Percentiles rank a stretch among this genome's conserved stretches.
phyloP scores from a whole-genome alignment of 2,329 filamentous ascomycete species.

The Aureobasidium sp. region DNA sequence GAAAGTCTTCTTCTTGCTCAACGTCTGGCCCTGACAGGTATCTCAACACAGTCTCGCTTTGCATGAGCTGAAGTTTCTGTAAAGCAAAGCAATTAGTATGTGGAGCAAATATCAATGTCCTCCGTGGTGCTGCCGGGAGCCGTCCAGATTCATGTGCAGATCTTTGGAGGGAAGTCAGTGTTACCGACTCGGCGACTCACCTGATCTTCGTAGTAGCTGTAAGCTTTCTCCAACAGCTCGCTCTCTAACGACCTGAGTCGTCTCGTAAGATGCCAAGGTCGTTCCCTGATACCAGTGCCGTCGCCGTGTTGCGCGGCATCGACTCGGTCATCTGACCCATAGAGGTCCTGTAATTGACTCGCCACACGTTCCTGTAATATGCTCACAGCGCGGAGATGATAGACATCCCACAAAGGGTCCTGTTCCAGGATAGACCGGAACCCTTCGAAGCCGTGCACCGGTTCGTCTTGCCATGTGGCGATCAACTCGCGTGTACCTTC shows the following conservation, averaged over 20 bases:
- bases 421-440: conserved; percentile 46
- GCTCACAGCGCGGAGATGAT: conserved; percentile 65
- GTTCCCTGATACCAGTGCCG: conserved; percentile 26
- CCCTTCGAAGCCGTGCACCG: conserved; percentile 46
- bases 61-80: conserved; percentile 25
- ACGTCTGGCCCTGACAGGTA: conserved; percentile 24
- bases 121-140: conserved; percentile 1
- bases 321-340: conserved; percentile 28
- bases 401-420: conserved; percentile 61
- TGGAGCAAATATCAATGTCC: not conserved
- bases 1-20: conserved; percentile 18
- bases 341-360: conserved; percentile 54
- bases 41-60: conserved; percentile 23
- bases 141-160: not conserved
- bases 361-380: conserved; percentile 60
- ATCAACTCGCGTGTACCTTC: conserved; percentile 63
- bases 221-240: conserved; percentile 52
- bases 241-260: conserved; percentile 57
- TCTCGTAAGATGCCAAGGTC: conserved; percentile 36
- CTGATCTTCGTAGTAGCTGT: conserved; percentile 47
- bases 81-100: conserved; percentile 2
- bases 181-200: conserved; percentile 17
- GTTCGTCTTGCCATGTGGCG: conserved; percentile 64
- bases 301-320: conserved; percentile 22
- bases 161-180: not conserved